Base-by-base conservation (phyloP, 805 yeast genomes). In the Spathaspora hagerdaliae region DNA sequence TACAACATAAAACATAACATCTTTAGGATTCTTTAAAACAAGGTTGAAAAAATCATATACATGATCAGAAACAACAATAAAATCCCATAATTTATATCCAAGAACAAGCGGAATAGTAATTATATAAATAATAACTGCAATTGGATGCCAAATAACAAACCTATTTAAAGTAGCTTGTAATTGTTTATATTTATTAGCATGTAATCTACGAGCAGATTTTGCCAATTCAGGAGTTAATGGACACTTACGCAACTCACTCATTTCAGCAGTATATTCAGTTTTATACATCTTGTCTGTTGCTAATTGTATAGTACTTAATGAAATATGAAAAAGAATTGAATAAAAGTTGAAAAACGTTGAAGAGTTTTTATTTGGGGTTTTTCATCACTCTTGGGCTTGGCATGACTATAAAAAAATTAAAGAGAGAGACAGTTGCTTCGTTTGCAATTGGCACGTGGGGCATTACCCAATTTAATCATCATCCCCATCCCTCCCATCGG, bases 181-280 rank as follows among this genome's bases (percentile, higher is more conserved):
- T 50, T 67, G 72, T 24, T 75, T 58, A 45, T 78, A 65, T 51
- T 73, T 79, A 59, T 86, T 94, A 46, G 86, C 80, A 29, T 83
- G 79, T 48, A 85, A 63, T 46, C 79, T 81, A 44, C 83, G 57
- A 1, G 83, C 78, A 9, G 86, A 86, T 38, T 78, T 77, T 1
- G 84, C 71, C 36, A 73, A 69, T 29, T 76, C 79, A 1, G 91
- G 91, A 6, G 67, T 69, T 42, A 87, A 67, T 2, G 63, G 60
- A 0, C 77, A 55, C 33, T 79, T 67, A 39, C 62, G 66, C 34
- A 86, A 77, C 9, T 29, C 32, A 3, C 5, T 29, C 9, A 3
- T 29, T 3, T 29, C 32, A 29, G 9, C 12, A 29, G 32, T 29
- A 29, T 29, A 9, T 29, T 11, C 32, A 3, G 9, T 19, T 19